Conservation (phyloP, 2,329 filamentous ascomycete genomes). For the Fusarium odoratissimum region DNA sequence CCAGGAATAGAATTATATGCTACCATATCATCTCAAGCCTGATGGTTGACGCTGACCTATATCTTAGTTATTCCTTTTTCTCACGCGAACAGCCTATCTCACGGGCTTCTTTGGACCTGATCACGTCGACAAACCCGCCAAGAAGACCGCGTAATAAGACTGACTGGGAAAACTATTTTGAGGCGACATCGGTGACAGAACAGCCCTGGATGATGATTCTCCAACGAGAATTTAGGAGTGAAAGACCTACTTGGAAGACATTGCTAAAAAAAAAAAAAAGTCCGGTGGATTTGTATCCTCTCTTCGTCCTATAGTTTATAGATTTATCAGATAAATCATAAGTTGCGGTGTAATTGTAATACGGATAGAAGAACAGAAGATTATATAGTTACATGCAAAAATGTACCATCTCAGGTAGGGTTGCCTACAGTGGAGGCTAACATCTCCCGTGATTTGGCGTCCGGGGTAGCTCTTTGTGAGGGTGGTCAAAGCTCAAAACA, state of each 20-base stretch:
- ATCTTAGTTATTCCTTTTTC: constrained; percentile 63
- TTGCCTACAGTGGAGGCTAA: neutral
- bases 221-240: neutral
- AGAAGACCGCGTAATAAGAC: constrained; percentile 44
- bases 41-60: neutral
- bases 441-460: neutral
- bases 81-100: constrained; percentile 68
- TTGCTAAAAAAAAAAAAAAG: neutral
- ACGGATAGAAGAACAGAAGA: neutral
- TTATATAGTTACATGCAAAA: neutral
- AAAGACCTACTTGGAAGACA: neutral
- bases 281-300: neutral
- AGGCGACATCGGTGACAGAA: neutral
- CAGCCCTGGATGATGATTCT: neutral
- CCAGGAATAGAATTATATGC: neutral
- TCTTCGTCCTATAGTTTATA: neutral
- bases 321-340: neutral
- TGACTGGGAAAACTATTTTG: neutral
- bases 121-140: constrained; percentile 32
- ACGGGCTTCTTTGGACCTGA: constrained; percentile 68
- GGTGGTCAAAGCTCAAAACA: constrained; percentile 13
- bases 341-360: neutral
- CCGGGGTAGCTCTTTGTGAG: neutral
- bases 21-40: neutral
- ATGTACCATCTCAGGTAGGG: neutral